Conservation (phyloP, 306 rosid species). For the Crotalaria pallida region DNA sequence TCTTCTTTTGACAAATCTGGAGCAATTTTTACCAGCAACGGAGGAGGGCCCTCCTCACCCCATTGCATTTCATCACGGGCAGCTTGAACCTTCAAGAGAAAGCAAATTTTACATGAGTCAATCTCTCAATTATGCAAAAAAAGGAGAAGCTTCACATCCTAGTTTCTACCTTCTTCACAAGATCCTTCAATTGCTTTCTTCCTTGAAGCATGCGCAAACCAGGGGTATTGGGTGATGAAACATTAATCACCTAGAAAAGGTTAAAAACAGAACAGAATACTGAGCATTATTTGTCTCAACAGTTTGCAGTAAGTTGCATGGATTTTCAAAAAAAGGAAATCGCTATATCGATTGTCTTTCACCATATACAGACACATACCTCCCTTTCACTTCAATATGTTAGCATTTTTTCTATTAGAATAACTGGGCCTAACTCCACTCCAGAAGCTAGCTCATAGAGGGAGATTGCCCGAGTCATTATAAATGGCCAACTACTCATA, state of each 20-base stretch:
- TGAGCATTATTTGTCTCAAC: slow-evolving; percentile 3
- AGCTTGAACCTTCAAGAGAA: slow-evolving; percentile 70
- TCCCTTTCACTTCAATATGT: neutral
- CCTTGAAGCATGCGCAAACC: slow-evolving; percentile 99
- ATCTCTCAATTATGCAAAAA: slow-evolving; percentile 18
- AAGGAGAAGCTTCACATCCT: slow-evolving; percentile 15
- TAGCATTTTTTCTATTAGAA: neutral
- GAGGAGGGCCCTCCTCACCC: slow-evolving; percentile 99
- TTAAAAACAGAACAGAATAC: neutral
- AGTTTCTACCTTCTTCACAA: slow-evolving; percentile 80
- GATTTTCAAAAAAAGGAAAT: neutral
- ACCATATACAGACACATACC: neutral
- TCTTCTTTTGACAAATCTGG: slow-evolving; percentile 96
- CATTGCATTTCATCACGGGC: slow-evolving; percentile 99
- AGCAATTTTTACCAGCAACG: slow-evolving; percentile 95
- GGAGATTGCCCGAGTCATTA: too few species aligned
- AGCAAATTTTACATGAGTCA: slow-evolving; percentile 25
- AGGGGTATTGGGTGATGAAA: slow-evolving; percentile 98
- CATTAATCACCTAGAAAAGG: slow-evolving; percentile 75
- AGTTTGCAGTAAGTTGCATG: neutral
- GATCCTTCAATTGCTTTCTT: slow-evolving; percentile 93
- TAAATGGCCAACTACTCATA: too few species aligned
- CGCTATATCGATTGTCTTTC: neutral
- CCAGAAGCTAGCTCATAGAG: too few species aligned
- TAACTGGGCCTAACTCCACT: too few species aligned